Conservation (phyloP, 257 asterid species). For the Solanum gracilifrons region DNA sequence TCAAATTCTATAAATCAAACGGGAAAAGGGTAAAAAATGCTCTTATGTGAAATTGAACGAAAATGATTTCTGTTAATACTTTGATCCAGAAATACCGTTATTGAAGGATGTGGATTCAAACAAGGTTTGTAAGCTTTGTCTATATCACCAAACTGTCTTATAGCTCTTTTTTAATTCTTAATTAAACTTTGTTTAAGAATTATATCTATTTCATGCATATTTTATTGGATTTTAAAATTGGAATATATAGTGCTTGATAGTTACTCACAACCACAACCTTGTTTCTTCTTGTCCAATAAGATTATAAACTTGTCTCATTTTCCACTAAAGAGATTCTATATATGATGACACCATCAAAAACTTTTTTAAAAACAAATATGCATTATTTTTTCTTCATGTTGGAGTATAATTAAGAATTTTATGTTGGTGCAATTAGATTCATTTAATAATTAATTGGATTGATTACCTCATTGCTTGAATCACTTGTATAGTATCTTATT, state of each 20-base stretch:
- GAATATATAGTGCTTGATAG: background rate
- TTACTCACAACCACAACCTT: background rate
- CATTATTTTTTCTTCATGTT: background rate
- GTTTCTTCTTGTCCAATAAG: background rate
- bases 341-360: background rate
- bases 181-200: background rate
- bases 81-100: no score
- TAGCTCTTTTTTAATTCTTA: background rate
- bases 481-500: background rate
- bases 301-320: slow-evolving; percentile 20
- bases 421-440: slow-evolving; percentile 3
- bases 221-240: slow-evolving; percentile 16
- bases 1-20: no score
- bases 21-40: fast-evolving
- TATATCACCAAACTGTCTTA: slow-evolving; percentile 36
- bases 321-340: slow-evolving; percentile 8
- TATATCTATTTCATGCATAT: slow-evolving; percentile 29
- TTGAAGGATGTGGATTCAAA: slow-evolving; percentile 64
- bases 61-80: no score
- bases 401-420: background rate
- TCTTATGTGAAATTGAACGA: background rate
- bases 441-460: slow-evolving; percentile 7
- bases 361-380: background rate
- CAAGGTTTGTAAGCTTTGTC: slow-evolving; percentile 40
- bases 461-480: slow-evolving; percentile 14